These are phyloP conservation scores for Pterocarpus macrocarpus DNA, from an alignment of 306 rosid species.

Conservation along the genomic window DNA sequence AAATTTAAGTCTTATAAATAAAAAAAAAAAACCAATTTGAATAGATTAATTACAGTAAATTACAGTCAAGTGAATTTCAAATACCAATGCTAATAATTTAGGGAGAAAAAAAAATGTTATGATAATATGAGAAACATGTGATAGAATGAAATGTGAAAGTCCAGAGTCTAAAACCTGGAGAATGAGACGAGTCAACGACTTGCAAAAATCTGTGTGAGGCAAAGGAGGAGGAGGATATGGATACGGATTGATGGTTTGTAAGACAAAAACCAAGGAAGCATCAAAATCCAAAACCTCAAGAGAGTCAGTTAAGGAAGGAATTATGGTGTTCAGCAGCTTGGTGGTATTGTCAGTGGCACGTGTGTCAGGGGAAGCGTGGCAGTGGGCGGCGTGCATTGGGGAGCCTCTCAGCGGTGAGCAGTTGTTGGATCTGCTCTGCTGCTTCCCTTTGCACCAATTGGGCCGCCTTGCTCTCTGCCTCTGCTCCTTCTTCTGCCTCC, in stretches of 20 bases:
- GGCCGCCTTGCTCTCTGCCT: conserved; percentile 76
- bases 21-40: no score
- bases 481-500: conserved; percentile 77
- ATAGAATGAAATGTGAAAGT: neutral
- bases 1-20: no score
- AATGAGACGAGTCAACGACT: no score
- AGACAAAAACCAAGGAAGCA: neutral
- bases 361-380: conserved; percentile 76
- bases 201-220: no score
- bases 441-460: conserved; percentile 78
- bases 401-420: conserved; percentile 66
- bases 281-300: neutral
- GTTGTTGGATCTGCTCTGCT: conserved; percentile 68
- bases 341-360: conserved; percentile 72
- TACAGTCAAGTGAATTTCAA: no score
- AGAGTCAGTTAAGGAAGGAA: neutral
- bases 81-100: no score
- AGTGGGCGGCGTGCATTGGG: conserved; percentile 61
- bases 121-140: no score
- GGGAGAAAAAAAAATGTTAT: no score
- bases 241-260: neutral
- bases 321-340: conserved; percentile 75
- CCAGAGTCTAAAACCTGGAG: neutral
- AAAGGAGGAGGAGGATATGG: neutral
- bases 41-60: no score